Conservation (phyloP, 1,139 yeast species). For the Saccharomyces hybrid region DNA sequence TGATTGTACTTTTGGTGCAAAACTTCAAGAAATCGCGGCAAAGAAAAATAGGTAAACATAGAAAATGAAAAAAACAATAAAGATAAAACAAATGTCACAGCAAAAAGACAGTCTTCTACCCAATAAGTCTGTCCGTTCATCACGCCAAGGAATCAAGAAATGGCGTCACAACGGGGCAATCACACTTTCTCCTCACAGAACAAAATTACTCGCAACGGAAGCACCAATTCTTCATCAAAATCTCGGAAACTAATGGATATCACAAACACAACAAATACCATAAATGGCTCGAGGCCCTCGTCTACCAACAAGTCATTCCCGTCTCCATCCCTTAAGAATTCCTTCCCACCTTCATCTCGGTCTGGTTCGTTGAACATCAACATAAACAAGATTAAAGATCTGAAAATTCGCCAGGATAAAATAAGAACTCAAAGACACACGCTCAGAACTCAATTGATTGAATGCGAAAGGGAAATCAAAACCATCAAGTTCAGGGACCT, state of each 20-base stretch:
- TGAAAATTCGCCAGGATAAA: not conserved
- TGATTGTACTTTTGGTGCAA: too few species aligned
- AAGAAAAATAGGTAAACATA: not conserved
- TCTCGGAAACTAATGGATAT: not conserved
- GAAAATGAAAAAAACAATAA: not conserved
- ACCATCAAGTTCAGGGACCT: constrained; percentile 3
- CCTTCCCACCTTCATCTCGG: not conserved
- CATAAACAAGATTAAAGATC: not conserved
- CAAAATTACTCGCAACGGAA: not conserved
- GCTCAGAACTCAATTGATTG: not conserved
- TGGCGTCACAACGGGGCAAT: not conserved
- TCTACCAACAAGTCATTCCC: not conserved
- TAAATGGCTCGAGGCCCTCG: not conserved
- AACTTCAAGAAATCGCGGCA: not conserved
- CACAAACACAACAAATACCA: not conserved
- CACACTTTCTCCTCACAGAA: not conserved
- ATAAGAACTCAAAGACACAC: not conserved
- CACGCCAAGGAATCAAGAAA: not conserved
- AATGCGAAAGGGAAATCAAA: not conserved
- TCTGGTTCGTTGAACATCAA: not conserved
- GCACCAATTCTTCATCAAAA: not conserved
- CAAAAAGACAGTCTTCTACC: not conserved
- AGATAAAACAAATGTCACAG: not conserved
- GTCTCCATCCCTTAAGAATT: not conserved
- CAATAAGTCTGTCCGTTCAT: not conserved